phyloP scores from a whole-genome alignment of 352 stramenopile genomes.

The Pythium apleroticum region DNA sequence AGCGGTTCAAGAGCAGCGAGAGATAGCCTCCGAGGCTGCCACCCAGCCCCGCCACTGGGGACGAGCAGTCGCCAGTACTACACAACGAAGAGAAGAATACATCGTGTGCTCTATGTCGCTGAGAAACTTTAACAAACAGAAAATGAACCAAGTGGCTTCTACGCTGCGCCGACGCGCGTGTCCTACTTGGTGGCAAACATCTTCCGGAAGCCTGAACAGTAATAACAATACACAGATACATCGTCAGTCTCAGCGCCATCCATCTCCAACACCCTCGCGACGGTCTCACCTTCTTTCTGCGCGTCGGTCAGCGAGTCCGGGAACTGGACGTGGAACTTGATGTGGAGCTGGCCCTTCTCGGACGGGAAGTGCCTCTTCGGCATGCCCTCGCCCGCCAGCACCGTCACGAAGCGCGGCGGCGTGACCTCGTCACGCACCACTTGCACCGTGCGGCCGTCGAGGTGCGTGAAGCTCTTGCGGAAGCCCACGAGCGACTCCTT shows the following conservation, averaged over 20 bases:
- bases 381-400: slow-evolving; percentile 94
- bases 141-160: not conserved
- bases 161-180: no score
- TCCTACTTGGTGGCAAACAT: slow-evolving; percentile 23
- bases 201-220: slow-evolving; percentile 21
- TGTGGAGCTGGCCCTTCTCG: slow-evolving; percentile 88
- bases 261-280: not conserved
- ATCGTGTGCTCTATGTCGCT: slow-evolving; percentile 2
- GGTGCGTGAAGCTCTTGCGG: slow-evolving; percentile 87
- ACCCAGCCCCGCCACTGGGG: no score
- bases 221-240: not conserved
- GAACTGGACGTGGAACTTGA: slow-evolving; percentile 96
- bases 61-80: not conserved
- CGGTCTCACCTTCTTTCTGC: slow-evolving; percentile 57
- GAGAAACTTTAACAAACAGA: slow-evolving; percentile 4
- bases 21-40: no score
- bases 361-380: slow-evolving; percentile 89
- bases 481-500: slow-evolving; percentile 96
- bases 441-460: slow-evolving; percentile 92
- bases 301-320: slow-evolving; percentile 85
- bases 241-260: not conserved
- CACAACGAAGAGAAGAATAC: not conserved
- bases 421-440: slow-evolving; percentile 90
- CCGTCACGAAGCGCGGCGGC: slow-evolving; percentile 89
- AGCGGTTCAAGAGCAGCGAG: slow-evolving; percentile 56